Evolutionary conservation across 1,284 basidiomycete species (phyloP).

Genomic region (Cutaneotrichosporon mucoides): DNA sequence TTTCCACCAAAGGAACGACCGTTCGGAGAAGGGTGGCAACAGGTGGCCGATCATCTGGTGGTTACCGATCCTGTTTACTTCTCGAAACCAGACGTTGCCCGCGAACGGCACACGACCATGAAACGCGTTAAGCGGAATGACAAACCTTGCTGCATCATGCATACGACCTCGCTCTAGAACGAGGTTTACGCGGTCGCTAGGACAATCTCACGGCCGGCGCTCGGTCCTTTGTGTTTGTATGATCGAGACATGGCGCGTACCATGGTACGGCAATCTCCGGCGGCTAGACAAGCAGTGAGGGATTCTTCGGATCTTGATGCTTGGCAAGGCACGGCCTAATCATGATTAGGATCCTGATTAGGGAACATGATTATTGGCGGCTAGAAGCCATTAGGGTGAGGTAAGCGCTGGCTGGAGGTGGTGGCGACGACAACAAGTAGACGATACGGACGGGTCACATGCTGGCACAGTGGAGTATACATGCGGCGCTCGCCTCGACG

Average conservation of each 20-base stretch:
- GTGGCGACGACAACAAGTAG: background rate
- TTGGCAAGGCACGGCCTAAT: conserved; percentile 1
- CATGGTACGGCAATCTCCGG: background rate
- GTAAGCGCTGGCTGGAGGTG: background rate
- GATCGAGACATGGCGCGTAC: background rate
- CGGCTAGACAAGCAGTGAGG: background rate
- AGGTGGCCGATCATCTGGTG: background rate
- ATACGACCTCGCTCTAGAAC: too few species aligned
- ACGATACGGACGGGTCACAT: background rate
- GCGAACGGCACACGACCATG: too few species aligned
- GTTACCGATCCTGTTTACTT: background rate
- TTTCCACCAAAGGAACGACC: background rate
- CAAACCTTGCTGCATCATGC: too few species aligned
- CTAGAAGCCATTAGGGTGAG: background rate
- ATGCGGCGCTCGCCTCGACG: background rate
- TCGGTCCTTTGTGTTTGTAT: background rate
- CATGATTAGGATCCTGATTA: background rate
- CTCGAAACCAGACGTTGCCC: too few species aligned
- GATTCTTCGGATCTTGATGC: background rate
- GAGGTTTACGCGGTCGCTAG: background rate
- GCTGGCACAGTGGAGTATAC: too few species aligned
- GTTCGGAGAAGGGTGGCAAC: background rate
- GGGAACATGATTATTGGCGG: background rate
- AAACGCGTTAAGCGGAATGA: too few species aligned
- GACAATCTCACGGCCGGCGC: conserved; percentile 3